Percentiles rank a stretch among this genome's conserved stretches.
These are phyloP conservation scores for Trichothecium sympodiale DNA, from an alignment of 2,329 filamentous ascomycete genomes.

Conservation along the genomic window DNA sequence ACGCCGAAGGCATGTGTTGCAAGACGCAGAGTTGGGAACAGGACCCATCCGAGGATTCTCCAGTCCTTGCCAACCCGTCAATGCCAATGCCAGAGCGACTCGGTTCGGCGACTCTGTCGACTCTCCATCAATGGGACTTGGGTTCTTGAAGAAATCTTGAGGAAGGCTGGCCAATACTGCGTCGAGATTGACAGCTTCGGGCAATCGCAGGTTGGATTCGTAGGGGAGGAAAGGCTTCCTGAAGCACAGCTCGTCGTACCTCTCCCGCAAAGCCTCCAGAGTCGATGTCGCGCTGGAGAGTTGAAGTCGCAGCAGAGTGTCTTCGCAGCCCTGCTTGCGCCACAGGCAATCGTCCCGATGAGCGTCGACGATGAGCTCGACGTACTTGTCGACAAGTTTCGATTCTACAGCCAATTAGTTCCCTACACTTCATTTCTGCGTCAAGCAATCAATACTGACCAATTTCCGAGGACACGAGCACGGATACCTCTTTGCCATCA, in stretches of 20 bases:
- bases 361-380: conserved; percentile 57
- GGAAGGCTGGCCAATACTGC: conserved; percentile 38
- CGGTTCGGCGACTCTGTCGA: conserved; percentile 34
- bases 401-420: conserved; percentile 29
- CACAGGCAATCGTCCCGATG: conserved; percentile 79
- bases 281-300: conserved; percentile 51
- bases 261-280: conserved; percentile 44
- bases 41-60: conserved; percentile 41
- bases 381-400: conserved; percentile 67
- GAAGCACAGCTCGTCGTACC: conserved; percentile 52
- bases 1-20: conserved; percentile 76
- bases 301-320: conserved; percentile 48
- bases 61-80: conserved; percentile 68
- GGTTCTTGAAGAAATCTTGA: conserved; percentile 36
- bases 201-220: conserved; percentile 48
- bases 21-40: conserved; percentile 64
- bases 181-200: conserved; percentile 40
- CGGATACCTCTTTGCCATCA: conserved; percentile 42
- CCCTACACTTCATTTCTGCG: not conserved
- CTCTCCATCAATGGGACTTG: not conserved
- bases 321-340: conserved; percentile 80
- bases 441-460: conserved; percentile 14
- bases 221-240: conserved; percentile 49
- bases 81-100: conserved; percentile 55
- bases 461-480: conserved; percentile 49